A percentile compares a stretch with the other conserved stretches of the same genome.
These are phyloP conservation scores for Babesia ovata DNA, from an alignment of 169 alveolate genomes.

Conservation along the genomic window DNA sequence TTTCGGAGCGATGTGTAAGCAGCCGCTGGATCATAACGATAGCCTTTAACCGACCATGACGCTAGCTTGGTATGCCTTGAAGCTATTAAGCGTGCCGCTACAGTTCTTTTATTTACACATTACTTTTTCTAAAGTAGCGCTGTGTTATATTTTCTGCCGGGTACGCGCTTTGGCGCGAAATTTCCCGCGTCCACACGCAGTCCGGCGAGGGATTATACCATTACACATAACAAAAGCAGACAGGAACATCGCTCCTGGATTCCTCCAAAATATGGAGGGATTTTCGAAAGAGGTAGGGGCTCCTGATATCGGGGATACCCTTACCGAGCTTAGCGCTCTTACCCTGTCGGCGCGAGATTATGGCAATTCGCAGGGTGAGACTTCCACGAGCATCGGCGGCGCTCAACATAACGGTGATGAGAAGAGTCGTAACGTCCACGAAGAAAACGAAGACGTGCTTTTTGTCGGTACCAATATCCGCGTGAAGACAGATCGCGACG, in stretches of 20 bases:
- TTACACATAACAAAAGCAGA: too few relatives aligned
- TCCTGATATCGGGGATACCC: constrained; percentile 18
- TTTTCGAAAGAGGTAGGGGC: background rate
- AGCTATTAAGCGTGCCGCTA: too few relatives aligned
- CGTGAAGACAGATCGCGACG: constrained; percentile 44
- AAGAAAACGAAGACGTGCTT: constrained; percentile 45
- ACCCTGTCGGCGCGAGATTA: background rate
- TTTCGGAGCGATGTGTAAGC: too few relatives aligned
- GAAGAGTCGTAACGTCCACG: background rate
- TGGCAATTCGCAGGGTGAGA: background rate
- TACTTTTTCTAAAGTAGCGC: too few relatives aligned
- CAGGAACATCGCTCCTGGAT: background rate
- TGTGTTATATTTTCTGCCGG: too few relatives aligned
- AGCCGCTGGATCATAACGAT: too few relatives aligned
- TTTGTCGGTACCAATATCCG: constrained; percentile 47
- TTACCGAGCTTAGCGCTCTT: constrained; percentile 20
- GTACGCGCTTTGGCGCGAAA: background rate
- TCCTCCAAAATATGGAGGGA: background rate
- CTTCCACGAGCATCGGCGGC: background rate
- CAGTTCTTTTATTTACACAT: too few relatives aligned
- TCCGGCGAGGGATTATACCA: too few relatives aligned
- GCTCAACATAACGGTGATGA: background rate
- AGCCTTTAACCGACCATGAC: too few relatives aligned
- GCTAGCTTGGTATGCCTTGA: too few relatives aligned
- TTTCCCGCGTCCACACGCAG: constrained; percentile 12